Conservation (phyloP, 768 basidiomycete genomes). For the Harrya chromipes region DNA sequence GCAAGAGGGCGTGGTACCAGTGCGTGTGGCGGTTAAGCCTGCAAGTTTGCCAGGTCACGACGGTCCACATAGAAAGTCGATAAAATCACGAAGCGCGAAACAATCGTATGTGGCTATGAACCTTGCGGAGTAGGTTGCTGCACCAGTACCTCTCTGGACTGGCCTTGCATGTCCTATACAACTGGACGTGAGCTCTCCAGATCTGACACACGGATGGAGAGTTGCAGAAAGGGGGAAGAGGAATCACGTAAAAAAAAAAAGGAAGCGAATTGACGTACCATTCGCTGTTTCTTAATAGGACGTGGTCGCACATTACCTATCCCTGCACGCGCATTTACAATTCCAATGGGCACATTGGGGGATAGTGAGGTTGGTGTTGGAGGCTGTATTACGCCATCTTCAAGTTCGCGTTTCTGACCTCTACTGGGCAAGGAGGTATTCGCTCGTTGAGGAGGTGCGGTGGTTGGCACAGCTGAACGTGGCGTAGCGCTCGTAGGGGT, state of each 20-base stretch:
- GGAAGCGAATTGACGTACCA: slow-evolving; percentile 44
- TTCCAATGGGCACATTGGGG: slow-evolving; percentile 25
- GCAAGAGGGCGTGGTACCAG: slow-evolving; percentile 4
- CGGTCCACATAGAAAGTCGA: slow-evolving; percentile 6
- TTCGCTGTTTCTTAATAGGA: slow-evolving; percentile 72
- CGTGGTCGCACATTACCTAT: slow-evolving; percentile 56
- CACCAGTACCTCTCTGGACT: slow-evolving; percentile 57
- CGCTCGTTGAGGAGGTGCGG: slow-evolving; percentile 24
- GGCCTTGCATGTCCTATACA: slow-evolving; percentile 59
- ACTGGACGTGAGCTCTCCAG: slow-evolving; percentile 5
- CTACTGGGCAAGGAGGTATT: slow-evolving; percentile 13
- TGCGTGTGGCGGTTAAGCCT: slow-evolving; percentile 3
- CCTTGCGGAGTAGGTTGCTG: slow-evolving; percentile 77
- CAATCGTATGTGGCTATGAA: slow-evolving; percentile 33
- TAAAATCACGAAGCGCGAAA: slow-evolving; percentile 1
- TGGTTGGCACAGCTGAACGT: slow-evolving; percentile 26
- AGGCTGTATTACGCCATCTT: slow-evolving; percentile 22
- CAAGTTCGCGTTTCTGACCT: slow-evolving; percentile 35
- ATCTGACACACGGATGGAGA: not conserved
- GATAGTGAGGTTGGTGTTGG: slow-evolving; percentile 22
- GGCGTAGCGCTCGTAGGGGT: slow-evolving; percentile 33
- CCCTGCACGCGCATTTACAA: slow-evolving; percentile 57
- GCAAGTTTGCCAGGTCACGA: slow-evolving; percentile 9
- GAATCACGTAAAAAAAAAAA: not conserved
- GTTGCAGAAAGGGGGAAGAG: no score